Base-by-base conservation (phyloP, 768 basidiomycete genomes). In the Boletus subparvulus region DNA sequence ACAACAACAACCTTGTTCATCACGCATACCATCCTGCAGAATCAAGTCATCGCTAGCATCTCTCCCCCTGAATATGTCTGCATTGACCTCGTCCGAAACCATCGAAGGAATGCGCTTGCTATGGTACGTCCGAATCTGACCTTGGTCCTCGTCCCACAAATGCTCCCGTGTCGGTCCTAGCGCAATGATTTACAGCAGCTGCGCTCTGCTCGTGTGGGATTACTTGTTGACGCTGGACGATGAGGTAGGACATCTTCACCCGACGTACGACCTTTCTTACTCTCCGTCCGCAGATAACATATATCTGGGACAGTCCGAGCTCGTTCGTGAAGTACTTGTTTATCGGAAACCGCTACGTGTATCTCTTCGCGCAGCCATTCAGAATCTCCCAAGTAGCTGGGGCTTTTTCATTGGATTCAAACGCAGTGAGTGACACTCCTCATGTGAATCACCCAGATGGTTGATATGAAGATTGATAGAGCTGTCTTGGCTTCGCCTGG, bases 151-250 rank as follows among this genome's bases (percentile, higher is more conserved):
- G 10, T 32, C 7, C 14, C n/a, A 7, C 5, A 44, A 49, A 43
- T 21, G 4, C 3, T 16, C 12, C 26, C 2, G 28, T 19, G 10
- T 48, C 33, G 24, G 37, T 7, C 9, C 21, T 44, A 55, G 54
- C 6, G 19, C 54, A 6, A 17, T 55, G 12, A 28, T 42, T 12
- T 55, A 37, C 28, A 44, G 54, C 14, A 30, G 54, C 33, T 50
- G 30, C 36, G 14, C 48, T 44, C 35, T 44, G 19, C 54, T 55
- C 35, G n/a, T 44, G 4, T 55, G 54, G 54, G 54, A 55, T 32
- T 45, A 55, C 48, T 37, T 55, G 26, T 44, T 50, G 48, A 55
- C 54, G 26, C 26, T 55, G 42, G 54, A 55, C 28, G 54, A 55
- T 24, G 54, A 55, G 19, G 54, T 44, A 24, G 24, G 41, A 24